Conservation (phyloP, 257 asterid species). For the Solanum lignicaule region DNA sequence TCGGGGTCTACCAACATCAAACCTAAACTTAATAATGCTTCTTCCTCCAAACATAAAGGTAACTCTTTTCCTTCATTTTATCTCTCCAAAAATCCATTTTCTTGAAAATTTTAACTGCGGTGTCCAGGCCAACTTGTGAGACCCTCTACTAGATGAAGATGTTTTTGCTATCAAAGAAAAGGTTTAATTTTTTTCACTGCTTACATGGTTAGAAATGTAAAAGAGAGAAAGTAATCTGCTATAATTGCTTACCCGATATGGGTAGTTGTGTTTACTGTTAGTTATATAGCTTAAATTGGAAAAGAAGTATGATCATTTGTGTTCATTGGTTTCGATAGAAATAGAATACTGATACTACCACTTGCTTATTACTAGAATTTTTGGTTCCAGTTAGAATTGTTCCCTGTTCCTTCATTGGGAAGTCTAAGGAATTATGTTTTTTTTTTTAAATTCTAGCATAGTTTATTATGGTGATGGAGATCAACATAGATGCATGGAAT, state of each 20-base stretch:
- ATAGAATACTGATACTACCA: background rate
- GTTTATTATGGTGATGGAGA: background rate
- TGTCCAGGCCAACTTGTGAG: background rate
- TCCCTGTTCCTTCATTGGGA: background rate
- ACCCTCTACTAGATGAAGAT: background rate
- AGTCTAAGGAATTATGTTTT: background rate
- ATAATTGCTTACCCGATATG: background rate
- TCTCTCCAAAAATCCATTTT: too few species aligned
- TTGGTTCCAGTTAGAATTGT: background rate
- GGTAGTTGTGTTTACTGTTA: background rate
- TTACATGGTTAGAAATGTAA: background rate
- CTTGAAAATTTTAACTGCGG: background rate
- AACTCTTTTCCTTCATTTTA: background rate
- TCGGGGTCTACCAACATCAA: background rate
- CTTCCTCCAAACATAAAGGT: slow-evolving; percentile 37
- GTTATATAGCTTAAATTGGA: background rate
- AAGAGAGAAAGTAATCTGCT: background rate
- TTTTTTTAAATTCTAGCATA: background rate
- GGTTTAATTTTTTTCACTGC: background rate
- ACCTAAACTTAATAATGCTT: background rate
- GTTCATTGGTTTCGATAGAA: background rate
- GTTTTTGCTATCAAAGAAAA: background rate
- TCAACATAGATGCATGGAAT: background rate
- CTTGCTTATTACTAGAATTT: background rate
- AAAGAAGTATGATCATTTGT: background rate